Percentiles rank a stretch among this genome's conserved stretches.
Conservation (phyloP, 495 filamentous ascomycete genomes). For the Xylaria intraflava region DNA sequence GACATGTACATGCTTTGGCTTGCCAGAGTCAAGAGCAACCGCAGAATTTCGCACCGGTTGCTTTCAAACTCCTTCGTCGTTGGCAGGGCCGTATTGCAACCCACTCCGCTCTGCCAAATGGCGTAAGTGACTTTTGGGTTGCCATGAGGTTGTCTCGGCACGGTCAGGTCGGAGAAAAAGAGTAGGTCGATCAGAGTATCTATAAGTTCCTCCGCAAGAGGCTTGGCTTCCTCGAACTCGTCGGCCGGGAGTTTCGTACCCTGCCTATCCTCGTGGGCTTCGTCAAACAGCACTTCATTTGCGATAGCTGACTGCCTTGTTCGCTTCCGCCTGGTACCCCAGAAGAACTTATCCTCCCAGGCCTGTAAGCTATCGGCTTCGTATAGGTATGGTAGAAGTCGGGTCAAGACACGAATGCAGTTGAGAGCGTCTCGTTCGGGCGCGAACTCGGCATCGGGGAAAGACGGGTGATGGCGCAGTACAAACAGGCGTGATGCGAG, state of each 20-base stretch:
- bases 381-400: constrained; percentile 86
- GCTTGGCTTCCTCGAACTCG: constrained; percentile 76
- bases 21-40: constrained; percentile 76
- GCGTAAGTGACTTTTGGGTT: constrained; percentile 82
- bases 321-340: constrained; percentile 64
- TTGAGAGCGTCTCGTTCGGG: constrained; percentile 87
- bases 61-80: constrained; percentile 86
- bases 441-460: constrained; percentile 83
- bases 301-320: constrained; percentile 47
- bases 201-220: constrained; percentile 87
- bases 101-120: constrained; percentile 97
- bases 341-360: constrained; percentile 95
- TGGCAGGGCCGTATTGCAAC: constrained; percentile 82
- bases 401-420: constrained; percentile 87
- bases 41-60: constrained; percentile 84
- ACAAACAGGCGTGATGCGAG: constrained; percentile 73
- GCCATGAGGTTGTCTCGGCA: constrained; percentile 57
- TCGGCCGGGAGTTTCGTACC: constrained; percentile 45
- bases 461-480: constrained; percentile 81
- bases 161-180: constrained; percentile 85
- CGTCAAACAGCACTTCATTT: constrained; percentile 81
- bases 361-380: constrained; percentile 77
- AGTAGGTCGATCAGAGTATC: constrained; percentile 85
- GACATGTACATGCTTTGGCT: constrained; percentile 92
- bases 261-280: constrained; percentile 48